Percentiles rank a stretch among this genome's conserved stretches.
Conservation (phyloP, 352 stramenopile species). For the Globisporangium camurandrum region DNA sequence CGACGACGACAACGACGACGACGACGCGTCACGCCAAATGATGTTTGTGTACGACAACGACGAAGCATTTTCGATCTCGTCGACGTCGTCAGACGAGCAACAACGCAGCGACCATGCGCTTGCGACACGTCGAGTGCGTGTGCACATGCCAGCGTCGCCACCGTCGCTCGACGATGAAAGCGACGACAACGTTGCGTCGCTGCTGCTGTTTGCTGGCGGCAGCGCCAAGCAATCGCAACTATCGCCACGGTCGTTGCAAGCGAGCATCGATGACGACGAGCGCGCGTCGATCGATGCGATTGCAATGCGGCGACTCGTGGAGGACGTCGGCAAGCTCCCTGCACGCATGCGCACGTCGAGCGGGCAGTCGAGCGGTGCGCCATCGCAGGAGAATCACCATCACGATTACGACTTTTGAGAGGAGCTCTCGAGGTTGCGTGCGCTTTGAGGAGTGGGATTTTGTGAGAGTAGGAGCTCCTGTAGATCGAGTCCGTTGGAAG, state of each 20-base stretch:
- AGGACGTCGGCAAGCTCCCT: slow-evolving; percentile 35
- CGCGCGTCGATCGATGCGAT: slow-evolving; percentile 29
- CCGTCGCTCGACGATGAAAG: slow-evolving; percentile 4
- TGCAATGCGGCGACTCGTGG: slow-evolving; percentile 52
- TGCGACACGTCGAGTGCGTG: background rate
- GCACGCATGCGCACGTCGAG: slow-evolving; percentile 43
- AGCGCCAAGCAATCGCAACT: slow-evolving; percentile 6
- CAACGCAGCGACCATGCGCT: background rate
- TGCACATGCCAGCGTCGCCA: slow-evolving; percentile 2
- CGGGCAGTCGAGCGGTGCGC: slow-evolving; percentile 42
- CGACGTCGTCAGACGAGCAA: slow-evolving; percentile 9
- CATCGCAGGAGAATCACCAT: slow-evolving; percentile 41
- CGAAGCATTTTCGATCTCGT: slow-evolving; percentile 10
- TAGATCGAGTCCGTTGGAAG: background rate
- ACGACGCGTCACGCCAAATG: too few species aligned
- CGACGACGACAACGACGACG: slow-evolving; percentile 32
- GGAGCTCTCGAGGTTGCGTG: background rate
- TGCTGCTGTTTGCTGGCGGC: slow-evolving; percentile 5
- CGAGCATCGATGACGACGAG: slow-evolving; percentile 20
- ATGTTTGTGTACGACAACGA: slow-evolving; percentile 46
- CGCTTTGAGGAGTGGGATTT: too few species aligned
- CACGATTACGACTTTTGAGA: slow-evolving; percentile 21
- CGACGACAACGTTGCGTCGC: slow-evolving; percentile 11
- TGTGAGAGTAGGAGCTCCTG: too few species aligned
- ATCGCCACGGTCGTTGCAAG: background rate